These are phyloP conservation scores for Hypericum perforatum DNA, from an alignment of 345 rosid genomes.

Conservation along the genomic window DNA sequence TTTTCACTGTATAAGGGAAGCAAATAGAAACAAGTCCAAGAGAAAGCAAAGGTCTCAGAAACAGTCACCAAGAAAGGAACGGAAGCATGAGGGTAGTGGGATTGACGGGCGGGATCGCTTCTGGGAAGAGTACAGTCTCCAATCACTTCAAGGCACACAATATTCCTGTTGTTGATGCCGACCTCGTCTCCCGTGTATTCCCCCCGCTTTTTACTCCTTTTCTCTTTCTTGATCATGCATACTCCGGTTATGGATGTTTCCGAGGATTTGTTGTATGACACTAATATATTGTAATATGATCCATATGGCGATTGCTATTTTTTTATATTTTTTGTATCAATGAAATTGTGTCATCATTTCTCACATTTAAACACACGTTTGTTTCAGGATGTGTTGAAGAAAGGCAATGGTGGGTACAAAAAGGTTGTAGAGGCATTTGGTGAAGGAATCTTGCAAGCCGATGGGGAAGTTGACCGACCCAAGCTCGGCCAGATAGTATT, in stretches of 20 bases:
- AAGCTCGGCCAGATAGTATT: constrained; percentile 80
- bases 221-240: neutral
- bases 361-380: no score
- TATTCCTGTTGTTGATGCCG: constrained; percentile 76
- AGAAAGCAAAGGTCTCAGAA: no score
- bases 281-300: no score
- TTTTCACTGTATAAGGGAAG: no score
- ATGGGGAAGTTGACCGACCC: constrained; percentile 55
- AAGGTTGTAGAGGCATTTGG: constrained; percentile 53
- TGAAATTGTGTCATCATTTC: no score
- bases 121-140: constrained; percentile 86
- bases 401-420: constrained; percentile 54
- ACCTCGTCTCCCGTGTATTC: constrained; percentile 63
- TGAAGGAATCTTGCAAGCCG: constrained; percentile 44
- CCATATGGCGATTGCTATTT: no score
- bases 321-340: no score
- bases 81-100: constrained; percentile 57
- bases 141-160: constrained; percentile 61
- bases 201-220: neutral
- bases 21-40: no score
- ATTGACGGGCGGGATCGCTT: constrained; percentile 82
- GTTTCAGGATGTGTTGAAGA: constrained; percentile 50
- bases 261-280: no score
- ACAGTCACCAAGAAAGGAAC: no score
- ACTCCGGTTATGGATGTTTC: no score